Evolutionary conservation across 2,329 filamentous ascomycete species (phyloP), one percentile per base, ranked within the genome.

Genomic region (Neopestalotiopsis rosae): DNA sequence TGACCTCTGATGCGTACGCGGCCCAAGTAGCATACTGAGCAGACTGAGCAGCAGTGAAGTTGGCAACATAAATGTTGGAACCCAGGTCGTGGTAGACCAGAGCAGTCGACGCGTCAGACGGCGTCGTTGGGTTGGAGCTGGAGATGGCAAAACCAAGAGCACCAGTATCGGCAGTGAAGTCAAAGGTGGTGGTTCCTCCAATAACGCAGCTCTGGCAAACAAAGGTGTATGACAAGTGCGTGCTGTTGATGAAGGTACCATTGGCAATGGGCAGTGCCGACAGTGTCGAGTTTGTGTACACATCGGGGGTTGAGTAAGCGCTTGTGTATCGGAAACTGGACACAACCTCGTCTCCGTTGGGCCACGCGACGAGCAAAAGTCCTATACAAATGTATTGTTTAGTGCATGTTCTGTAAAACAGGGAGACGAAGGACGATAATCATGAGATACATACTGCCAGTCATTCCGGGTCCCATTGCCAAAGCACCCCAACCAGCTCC

Each of bases 241-340:
- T 67, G n/a, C 40, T 59, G 56, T 67, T 67, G 34, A 67, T 38
- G 13, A 67, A 67, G 6, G 65, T 67, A 20, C 65, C 65, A 12
- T 59, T 56, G 65, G 52, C 56, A 17, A 67, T 67, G 7, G 65
- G 52, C 9, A 42, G n/a, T 5, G 49, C 56, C 32, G 52, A 40
- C 9, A 67, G 7, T 9, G 52, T 61, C 65, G 42, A 28, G 32
- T 61, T 34, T 3, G 52, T 20, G 65, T 67, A 67, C 13, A 61
- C 52, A 13, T 67, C 56, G 20, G 65, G 40, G 56, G 17, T 56
- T 30, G 42, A 42, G 65, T 67, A 67, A 12, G 42, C 56, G 24
- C 28, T 40, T 3, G 65, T 52, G 52, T 58, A 38, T 52, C 65
- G 65, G 52, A 56, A 56, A 30, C 40, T 56, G 10, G 49, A 42